These are phyloP conservation scores for Leishmania major DNA, from an alignment of 208 protist genomes.

Conservation along the genomic window DNA sequence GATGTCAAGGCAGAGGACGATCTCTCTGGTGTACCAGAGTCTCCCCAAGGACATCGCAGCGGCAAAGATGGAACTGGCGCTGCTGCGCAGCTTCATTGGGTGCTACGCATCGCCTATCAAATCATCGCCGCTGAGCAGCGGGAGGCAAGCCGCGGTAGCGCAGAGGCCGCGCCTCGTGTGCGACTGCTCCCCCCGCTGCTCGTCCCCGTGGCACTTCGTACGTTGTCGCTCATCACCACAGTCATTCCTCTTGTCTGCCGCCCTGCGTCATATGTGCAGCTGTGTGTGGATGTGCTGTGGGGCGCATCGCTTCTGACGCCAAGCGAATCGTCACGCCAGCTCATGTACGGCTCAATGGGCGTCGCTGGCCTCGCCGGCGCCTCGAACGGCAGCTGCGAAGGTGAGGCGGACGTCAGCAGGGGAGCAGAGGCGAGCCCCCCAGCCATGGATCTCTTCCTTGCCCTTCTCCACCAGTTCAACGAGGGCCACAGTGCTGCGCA, in stretches of 20 bases:
- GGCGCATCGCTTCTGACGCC: slow-evolving; percentile 42
- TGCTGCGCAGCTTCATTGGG: slow-evolving; percentile 24
- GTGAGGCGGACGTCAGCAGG: neutral
- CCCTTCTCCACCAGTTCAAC: slow-evolving; percentile 61
- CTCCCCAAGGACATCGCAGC: neutral
- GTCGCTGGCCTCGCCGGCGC: neutral
- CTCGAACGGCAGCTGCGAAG: neutral
- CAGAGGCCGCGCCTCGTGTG: neutral
- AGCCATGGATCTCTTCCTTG: slow-evolving; percentile 60
- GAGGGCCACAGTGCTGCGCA: slow-evolving; percentile 48
- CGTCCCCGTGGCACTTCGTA: slow-evolving; percentile 27
- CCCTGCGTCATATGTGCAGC: slow-evolving; percentile 40
- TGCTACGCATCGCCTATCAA: slow-evolving; percentile 29
- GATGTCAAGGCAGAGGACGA: neutral
- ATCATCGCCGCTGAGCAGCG: slow-evolving; percentile 29
- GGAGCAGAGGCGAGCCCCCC: slow-evolving; percentile 21
- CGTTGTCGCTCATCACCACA: slow-evolving; percentile 31
- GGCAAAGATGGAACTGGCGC: neutral
- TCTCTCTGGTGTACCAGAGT: neutral
- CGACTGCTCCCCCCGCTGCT: slow-evolving; percentile 14
- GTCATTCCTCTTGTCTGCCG: slow-evolving; percentile 39
- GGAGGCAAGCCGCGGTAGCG: neutral
- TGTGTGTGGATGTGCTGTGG: slow-evolving; percentile 69
- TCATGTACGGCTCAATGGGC: slow-evolving; percentile 41
- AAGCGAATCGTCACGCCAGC: slow-evolving; percentile 27